Evolutionary conservation across 2,329 filamentous ascomycete genomes (phyloP).

Genomic region (Fusarium armeniacum): DNA sequence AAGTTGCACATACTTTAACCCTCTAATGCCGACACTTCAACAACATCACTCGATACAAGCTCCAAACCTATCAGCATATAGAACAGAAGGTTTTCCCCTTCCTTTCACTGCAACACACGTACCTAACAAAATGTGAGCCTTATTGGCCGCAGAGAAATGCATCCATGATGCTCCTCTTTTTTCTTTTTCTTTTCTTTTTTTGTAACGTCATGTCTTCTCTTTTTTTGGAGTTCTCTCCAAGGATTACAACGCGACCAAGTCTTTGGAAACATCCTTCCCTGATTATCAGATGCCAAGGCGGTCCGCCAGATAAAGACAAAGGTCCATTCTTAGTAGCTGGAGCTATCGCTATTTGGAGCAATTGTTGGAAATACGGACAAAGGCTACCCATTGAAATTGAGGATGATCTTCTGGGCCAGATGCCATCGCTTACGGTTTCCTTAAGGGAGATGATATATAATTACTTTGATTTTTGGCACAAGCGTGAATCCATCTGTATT

Average conservation of each 20-base stretch:
- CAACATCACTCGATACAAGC: background rate
- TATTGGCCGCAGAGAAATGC: background rate
- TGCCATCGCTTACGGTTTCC: fast-evolving
- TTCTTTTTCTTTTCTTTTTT: background rate
- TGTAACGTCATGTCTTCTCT: background rate
- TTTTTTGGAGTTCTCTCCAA: background rate
- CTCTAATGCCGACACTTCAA: background rate
- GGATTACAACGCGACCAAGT: too few relatives aligned
- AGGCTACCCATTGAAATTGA: background rate
- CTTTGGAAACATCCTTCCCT: background rate
- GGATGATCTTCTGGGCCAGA: background rate
- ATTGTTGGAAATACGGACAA: background rate
- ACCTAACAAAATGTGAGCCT: too few relatives aligned
- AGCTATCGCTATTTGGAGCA: background rate
- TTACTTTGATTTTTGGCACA: background rate
- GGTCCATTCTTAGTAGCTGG: background rate
- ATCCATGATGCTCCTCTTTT: background rate
- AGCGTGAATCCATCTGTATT: background rate
- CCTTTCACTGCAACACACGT: too few relatives aligned
- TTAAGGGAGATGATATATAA: background rate
- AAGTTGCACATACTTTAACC: background rate
- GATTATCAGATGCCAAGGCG: background rate
- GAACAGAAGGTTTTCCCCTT: too few relatives aligned
- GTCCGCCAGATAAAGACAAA: background rate
- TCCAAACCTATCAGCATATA: too few relatives aligned